These are phyloP conservation scores for Peronospora tabacina DNA, from an alignment of 352 stramenopile genomes.

Conservation along the genomic window DNA sequence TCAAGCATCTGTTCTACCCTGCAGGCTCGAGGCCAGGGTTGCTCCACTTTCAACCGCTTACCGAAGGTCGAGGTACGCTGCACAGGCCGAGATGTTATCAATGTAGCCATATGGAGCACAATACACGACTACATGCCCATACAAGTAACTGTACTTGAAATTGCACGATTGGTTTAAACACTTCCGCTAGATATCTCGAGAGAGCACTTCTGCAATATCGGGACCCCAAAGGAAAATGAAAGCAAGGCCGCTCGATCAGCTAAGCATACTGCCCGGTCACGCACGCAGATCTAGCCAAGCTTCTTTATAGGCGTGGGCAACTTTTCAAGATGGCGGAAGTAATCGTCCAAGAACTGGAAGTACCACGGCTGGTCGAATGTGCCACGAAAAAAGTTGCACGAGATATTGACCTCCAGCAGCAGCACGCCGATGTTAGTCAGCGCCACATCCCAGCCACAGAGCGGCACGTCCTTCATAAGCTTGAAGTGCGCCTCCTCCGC, in stretches of 20 bases:
- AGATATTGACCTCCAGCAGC: slow-evolving; percentile 89
- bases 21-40: too few species aligned
- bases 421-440: slow-evolving; percentile 87
- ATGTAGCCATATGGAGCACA: not conserved
- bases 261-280: not conserved
- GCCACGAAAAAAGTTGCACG: slow-evolving; percentile 93
- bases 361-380: slow-evolving; percentile 86
- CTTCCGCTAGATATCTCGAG: not conserved
- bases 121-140: not conserved
- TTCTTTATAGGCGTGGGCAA: slow-evolving; percentile 46
- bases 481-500: slow-evolving; percentile 83
- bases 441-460: slow-evolving; percentile 90
- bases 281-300: slow-evolving; percentile 20
- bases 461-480: slow-evolving; percentile 88
- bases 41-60: not conserved
- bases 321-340: slow-evolving; percentile 71
- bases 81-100: slow-evolving; percentile 5
- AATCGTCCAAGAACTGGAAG: slow-evolving; percentile 82
- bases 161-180: not conserved
- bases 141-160: not conserved
- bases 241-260: not conserved
- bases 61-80: slow-evolving; percentile 1
- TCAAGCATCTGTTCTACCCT: not conserved
- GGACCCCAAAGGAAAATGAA: not conserved
- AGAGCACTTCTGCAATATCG: not conserved